A percentile compares a stretch with the other conserved stretches of the same genome.
These are phyloP conservation scores for Pestalotiopsis sp. DNA, from an alignment of 2,329 filamentous ascomycete genomes.

Conservation along the genomic window DNA sequence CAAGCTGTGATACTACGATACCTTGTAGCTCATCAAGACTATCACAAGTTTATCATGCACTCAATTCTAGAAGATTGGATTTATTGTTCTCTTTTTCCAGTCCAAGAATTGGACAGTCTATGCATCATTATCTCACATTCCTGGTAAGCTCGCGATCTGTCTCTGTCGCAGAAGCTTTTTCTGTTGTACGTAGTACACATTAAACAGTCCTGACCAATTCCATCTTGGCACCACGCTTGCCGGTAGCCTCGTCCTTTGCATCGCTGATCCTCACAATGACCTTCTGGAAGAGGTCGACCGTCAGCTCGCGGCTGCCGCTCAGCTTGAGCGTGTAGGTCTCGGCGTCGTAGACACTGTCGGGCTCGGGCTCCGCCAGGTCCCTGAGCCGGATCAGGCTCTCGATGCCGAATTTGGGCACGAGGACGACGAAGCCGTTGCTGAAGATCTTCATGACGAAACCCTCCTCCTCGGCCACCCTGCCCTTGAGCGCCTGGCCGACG, in stretches of 20 bases:
- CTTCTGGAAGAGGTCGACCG: slow-evolving; percentile 88
- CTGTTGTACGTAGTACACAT: not conserved
- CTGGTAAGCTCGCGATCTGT: not conserved
- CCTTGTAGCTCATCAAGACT: not conserved
- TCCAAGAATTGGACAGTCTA: not conserved
- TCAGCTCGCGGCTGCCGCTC: slow-evolving; percentile 55
- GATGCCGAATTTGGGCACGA: slow-evolving; percentile 94
- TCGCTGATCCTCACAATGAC: slow-evolving; percentile 88
- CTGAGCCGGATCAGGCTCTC: slow-evolving; percentile 87
- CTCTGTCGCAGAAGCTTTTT: not conserved
- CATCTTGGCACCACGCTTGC: slow-evolving; percentile 89
- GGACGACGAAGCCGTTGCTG: slow-evolving; percentile 95
- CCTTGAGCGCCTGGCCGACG: slow-evolving; percentile 93
- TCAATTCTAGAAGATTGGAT: not conserved
- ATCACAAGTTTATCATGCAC: not conserved
- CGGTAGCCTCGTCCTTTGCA: slow-evolving; percentile 92
- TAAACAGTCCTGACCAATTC: slow-evolving; percentile 52
- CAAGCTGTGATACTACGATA: not conserved
- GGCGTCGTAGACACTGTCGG: slow-evolving; percentile 80
- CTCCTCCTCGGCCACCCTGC: slow-evolving; percentile 75
- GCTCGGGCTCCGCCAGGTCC: slow-evolving; percentile 78
- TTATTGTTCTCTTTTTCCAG: not conserved
- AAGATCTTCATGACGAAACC: slow-evolving; percentile 98
- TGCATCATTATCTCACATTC: not conserved
- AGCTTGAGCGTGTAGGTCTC: slow-evolving; percentile 80